Percentiles rank a stretch among this genome's conserved stretches.
These are phyloP conservation scores for Peterozyma xylosa DNA, from an alignment of 805 yeast genomes.

Conservation along the genomic window DNA sequence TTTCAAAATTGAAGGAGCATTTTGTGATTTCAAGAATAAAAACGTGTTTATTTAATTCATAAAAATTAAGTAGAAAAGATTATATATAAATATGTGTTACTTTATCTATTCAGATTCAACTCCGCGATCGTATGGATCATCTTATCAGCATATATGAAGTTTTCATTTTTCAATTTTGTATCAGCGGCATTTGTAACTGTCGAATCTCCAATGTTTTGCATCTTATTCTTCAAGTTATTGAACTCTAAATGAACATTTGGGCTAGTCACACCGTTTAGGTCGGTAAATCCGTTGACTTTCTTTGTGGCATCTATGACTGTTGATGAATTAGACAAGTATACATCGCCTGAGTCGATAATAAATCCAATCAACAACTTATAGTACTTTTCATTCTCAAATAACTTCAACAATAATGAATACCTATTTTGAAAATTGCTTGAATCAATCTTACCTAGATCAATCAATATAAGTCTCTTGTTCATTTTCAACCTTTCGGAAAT, in stretches of 20 bases:
- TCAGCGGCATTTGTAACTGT: slow-evolving; percentile 9
- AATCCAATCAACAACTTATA: slow-evolving; percentile 26
- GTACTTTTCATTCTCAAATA: slow-evolving; percentile 12
- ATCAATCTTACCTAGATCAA: slow-evolving; percentile 22
- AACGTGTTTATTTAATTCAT: too few species aligned
- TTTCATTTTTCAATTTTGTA: not conserved
- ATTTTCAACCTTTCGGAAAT: slow-evolving; percentile 13
- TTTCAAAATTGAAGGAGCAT: too few species aligned
- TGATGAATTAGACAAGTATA: slow-evolving; percentile 17
- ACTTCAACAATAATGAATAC: slow-evolving; percentile 9
- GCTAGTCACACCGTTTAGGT: slow-evolving; percentile 8
- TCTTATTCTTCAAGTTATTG: slow-evolving; percentile 16
- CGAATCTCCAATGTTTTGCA: slow-evolving; percentile 18
- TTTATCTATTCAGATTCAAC: not conserved
- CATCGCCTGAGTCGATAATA: slow-evolving; percentile 31
- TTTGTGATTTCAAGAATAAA: too few species aligned
- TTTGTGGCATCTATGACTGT: slow-evolving; percentile 7
- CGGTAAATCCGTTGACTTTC: slow-evolving; percentile 9
- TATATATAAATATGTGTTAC: too few species aligned
- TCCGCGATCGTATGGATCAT: slow-evolving; percentile 5
- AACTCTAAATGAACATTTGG: slow-evolving; percentile 10
- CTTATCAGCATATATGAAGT: slow-evolving; percentile 1
- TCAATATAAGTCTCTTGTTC: slow-evolving; percentile 12
- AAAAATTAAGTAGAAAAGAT: too few species aligned
- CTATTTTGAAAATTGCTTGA: slow-evolving; percentile 10